Base-by-base conservation (phyloP, 768 basidiomycete species). In the Rhodotorula babjevae region DNA sequence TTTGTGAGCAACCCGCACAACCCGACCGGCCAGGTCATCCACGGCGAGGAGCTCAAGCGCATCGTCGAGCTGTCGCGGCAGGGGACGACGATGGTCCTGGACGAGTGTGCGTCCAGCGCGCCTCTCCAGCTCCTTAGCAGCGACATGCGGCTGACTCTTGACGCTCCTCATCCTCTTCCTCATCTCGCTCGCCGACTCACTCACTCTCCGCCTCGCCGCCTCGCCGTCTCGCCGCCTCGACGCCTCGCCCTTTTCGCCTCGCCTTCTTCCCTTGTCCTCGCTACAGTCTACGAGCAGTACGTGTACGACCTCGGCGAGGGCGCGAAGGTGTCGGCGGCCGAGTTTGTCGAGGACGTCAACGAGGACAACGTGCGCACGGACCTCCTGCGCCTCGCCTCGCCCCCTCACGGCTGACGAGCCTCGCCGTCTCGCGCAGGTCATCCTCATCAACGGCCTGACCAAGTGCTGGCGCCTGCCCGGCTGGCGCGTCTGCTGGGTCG, bases 401-500 rank as follows among this genome's bases (percentile, higher is more conserved):
- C n/a, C n/a, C n/a, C n/a, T n/a, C n/a, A n/a, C n/a, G n/a, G n/a
- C n/a, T n/a, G n/a, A n/a, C n/a, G n/a, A n/a, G n/a, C n/a, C n/a
- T n/a, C n/a, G n/a, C n/a, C n/a, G n/a, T n/a, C 46, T 18, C 47
- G 18, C 47, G 47, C 85, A 91, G 60, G 83, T 95, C 49, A 25
- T 67, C 67, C 88, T 97, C 75, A 88, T 97, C 68, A 91, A 95
- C 77, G 94, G 94, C 52, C 85, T 96, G 62, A 96, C 93, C 10
- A 97, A 95, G 90, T 93, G 93, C 81, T 95, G 90, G 89, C 88
- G 93, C 77, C 87, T 75, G 2, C 73, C 93, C 16, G 94, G 94
- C 49, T 97, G 92, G 92, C 86, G 94, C 75, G 84, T 93, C 53
- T 94, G 92, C 82, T 82, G 82, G 60, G 92, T 96, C 46, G 80